Conservation (phyloP, 257 asterid genomes). For the Gentiana macrophylla region DNA sequence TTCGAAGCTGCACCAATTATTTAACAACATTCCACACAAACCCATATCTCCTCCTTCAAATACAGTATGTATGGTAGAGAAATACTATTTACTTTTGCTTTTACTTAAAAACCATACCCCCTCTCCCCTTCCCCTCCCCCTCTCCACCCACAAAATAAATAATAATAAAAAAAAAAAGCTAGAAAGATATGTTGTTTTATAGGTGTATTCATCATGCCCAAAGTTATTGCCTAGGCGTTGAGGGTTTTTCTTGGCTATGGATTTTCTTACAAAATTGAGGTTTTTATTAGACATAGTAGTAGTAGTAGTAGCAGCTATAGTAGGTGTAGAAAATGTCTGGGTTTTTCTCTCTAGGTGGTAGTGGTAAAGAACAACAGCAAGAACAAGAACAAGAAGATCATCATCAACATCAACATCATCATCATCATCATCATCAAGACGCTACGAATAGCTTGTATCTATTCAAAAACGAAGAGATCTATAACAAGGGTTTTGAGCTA, state of each 20-base stretch:
- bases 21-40: background rate
- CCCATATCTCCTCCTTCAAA: background rate
- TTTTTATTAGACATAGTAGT: conserved; percentile 12
- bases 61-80: background rate
- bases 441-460: conserved; percentile 27
- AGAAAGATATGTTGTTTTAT: background rate
- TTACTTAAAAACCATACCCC: no score
- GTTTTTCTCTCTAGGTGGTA: conserved; percentile 54
- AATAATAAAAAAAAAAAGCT: background rate
- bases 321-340: conserved; percentile 58
- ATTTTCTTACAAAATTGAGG: conserved; percentile 25
- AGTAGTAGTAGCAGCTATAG: background rate
- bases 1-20: background rate
- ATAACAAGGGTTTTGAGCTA: conserved; percentile 74
- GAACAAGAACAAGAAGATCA: conserved; percentile 6
- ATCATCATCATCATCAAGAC: background rate
- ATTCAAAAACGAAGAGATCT: conserved; percentile 70
- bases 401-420: no score
- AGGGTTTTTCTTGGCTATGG: conserved; percentile 39
- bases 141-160: background rate
- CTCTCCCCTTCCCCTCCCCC: no score
- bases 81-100: background rate
- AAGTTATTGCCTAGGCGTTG: background rate
- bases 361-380: conserved; percentile 18
- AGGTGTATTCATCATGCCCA: background rate